Conservation (phyloP, 2,329 filamentous ascomycete genomes). For the Mycosphaerella sp. region DNA sequence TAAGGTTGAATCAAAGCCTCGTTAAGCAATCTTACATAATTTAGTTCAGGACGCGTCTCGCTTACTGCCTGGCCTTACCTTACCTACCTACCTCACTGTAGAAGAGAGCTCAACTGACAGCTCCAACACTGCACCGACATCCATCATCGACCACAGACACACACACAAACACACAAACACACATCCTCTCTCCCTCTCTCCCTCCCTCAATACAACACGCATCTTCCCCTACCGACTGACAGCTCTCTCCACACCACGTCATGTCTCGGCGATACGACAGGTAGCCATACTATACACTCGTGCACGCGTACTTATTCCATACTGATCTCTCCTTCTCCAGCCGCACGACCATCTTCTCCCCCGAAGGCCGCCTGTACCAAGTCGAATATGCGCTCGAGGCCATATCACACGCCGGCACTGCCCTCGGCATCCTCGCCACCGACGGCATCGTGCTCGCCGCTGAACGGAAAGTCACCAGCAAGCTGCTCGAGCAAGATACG, state of each 20-base stretch:
- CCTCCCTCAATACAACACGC: background rate
- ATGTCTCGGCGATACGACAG: constrained; percentile 35
- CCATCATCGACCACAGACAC: too few relatives aligned
- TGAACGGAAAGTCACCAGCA: constrained; percentile 98
- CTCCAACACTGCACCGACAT: too few relatives aligned
- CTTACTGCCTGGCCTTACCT: too few relatives aligned
- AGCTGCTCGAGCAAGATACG: constrained; percentile 97
- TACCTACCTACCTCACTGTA: too few relatives aligned
- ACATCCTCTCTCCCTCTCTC: too few relatives aligned
- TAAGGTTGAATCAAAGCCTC: background rate
- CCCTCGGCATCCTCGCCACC: constrained; percentile 91
- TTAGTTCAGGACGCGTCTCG: too few relatives aligned
- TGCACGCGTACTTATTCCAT: too few relatives aligned
- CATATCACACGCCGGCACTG: constrained; percentile 96
- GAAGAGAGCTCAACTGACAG: too few relatives aligned
- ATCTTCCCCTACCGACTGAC: background rate
- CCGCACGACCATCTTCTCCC: constrained; percentile 94
- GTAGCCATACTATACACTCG: background rate
- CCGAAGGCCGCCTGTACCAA: constrained; percentile 96
- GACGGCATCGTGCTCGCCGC: constrained; percentile 98
- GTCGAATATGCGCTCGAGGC: constrained; percentile 99
- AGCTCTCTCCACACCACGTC: background rate
- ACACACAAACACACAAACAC: too few relatives aligned
- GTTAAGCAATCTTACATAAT: too few relatives aligned
- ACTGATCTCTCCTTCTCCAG: constrained; percentile 3